A percentile compares a stretch with the other conserved stretches of the same genome.
These are phyloP conservation scores for Jaapia argillacea DNA, from an alignment of 768 basidiomycete genomes.

Conservation along the genomic window DNA sequence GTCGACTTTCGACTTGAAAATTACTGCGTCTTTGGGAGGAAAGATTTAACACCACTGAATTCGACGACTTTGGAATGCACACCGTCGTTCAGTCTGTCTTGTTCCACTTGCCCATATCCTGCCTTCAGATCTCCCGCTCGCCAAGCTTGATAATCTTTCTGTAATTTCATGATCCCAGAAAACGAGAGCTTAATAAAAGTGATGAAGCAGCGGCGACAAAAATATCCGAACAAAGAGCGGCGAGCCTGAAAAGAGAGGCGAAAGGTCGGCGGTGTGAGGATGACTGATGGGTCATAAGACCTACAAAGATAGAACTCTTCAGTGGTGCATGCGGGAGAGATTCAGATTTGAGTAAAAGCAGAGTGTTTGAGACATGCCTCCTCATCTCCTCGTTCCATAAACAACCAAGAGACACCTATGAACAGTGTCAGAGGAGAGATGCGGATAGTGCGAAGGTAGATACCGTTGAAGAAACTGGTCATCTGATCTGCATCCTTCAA, in stretches of 20 bases:
- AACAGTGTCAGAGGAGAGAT: no score
- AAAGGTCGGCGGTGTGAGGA: no score
- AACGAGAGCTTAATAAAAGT: conserved; percentile 73
- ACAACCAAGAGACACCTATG: no score
- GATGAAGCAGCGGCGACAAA: conserved; percentile 67
- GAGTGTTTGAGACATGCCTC: no score
- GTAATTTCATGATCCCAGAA: conserved; percentile 55
- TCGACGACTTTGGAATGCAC: no score
- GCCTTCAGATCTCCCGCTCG: conserved; percentile 33
- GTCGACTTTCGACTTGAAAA: conserved; percentile 58
- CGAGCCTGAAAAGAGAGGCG: conserved; percentile 44
- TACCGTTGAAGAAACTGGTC: conserved; percentile 45
- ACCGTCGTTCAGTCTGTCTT: conserved; percentile 44
- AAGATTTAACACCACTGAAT: not conserved
- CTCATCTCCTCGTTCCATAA: conserved; percentile 45
- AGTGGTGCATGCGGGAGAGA: conserved; percentile 16
- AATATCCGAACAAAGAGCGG: conserved; percentile 74
- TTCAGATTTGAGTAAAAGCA: no score
- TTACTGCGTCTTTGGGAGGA: conserved; percentile 36
- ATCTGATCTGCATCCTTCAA: conserved; percentile 48
- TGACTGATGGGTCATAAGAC: no score
- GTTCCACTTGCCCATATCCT: conserved; percentile 38
- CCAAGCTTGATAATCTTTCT: conserved; percentile 61
- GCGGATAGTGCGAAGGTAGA: not conserved
- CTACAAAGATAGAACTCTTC: no score